A percentile compares a stretch with the other conserved stretches of the same genome.
phyloP scores from a whole-genome alignment of 169 alveolate species.

The Plasmodium vivax region DNA sequence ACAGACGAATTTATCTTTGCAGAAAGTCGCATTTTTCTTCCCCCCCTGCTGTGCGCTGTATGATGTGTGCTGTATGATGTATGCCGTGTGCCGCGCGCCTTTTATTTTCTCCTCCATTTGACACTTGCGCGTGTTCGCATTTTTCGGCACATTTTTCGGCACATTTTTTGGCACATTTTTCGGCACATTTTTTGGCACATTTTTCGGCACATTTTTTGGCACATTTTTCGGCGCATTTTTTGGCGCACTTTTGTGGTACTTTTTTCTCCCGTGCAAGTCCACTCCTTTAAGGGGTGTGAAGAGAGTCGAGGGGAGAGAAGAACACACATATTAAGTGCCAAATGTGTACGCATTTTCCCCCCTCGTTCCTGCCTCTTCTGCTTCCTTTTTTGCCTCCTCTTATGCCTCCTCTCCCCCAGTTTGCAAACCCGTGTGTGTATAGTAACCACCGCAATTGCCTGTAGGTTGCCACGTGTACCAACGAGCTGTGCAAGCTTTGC shows the following conservation, averaged over 20 bases:
- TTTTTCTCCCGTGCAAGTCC: not conserved
- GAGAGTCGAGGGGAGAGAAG: not conserved
- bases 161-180: no score
- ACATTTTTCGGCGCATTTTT: no score
- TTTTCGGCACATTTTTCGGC: not conserved
- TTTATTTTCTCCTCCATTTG: conserved; percentile 2
- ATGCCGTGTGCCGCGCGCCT: not conserved
- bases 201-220: no score
- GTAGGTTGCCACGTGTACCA: not conserved
- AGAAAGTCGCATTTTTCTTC: not conserved
- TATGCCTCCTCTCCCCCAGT: not conserved
- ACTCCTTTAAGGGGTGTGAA: not conserved
- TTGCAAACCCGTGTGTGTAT: not conserved
- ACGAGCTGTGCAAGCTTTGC: not conserved
- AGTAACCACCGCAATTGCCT: not conserved
- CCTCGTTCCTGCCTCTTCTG: not conserved
- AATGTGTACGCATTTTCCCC: not conserved
- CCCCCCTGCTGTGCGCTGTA: no score
- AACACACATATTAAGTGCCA: not conserved
- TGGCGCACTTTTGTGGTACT: not conserved
- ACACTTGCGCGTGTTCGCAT: not conserved
- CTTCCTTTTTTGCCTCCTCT: not conserved
- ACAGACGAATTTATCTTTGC: conserved; percentile 1
- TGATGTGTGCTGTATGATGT: not conserved
- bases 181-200: no score